Evolutionary conservation across 2,329 filamentous ascomycete species (phyloP).

Genomic region (Stemphylium vesicarium): DNA sequence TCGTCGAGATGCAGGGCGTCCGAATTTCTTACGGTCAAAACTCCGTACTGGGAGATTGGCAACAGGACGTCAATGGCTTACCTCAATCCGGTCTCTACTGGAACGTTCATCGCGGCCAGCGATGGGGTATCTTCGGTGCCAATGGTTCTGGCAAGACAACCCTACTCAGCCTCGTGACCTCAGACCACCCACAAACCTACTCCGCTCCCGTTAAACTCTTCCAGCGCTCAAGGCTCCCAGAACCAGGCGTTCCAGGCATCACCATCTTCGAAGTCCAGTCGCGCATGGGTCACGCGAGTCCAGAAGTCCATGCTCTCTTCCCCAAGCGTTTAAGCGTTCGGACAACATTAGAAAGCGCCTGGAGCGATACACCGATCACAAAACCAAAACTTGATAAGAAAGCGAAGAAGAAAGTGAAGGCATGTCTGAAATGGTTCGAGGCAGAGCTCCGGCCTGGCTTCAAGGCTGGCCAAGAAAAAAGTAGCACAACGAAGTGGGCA

Average conservation of each 20-base stretch:
- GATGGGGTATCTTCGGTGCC: conserved; percentile 91
- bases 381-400: conserved; percentile 68
- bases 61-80: conserved; percentile 61
- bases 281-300: conserved; percentile 89
- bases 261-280: conserved; percentile 93
- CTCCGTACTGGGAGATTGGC: conserved; percentile 81
- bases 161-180: conserved; percentile 87
- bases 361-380: conserved; percentile 84
- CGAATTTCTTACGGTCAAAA: conserved; percentile 80
- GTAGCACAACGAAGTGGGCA: conserved; percentile 66
- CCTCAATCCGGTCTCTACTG: conserved; percentile 73
- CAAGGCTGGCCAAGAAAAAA: conserved; percentile 8
- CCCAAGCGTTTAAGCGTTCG: conserved; percentile 77
- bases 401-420: conserved; percentile 67
- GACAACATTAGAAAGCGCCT: conserved; percentile 81
- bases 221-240: conserved; percentile 78
- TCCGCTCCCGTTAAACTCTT: conserved; percentile 87
- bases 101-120: conserved; percentile 80
- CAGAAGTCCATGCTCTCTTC: conserved; percentile 93
- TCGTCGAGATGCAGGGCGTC: conserved; percentile 89
- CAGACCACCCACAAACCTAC: conserved; percentile 94
- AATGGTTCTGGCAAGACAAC: conserved; percentile 98
- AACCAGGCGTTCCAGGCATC: conserved; percentile 73
- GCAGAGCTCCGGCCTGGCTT: conserved; percentile 70
- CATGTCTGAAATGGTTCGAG: conserved; percentile 77